phyloP scores from a whole-genome alignment of 2,329 filamentous ascomycete genomes.

The Cercospora beticola region DNA sequence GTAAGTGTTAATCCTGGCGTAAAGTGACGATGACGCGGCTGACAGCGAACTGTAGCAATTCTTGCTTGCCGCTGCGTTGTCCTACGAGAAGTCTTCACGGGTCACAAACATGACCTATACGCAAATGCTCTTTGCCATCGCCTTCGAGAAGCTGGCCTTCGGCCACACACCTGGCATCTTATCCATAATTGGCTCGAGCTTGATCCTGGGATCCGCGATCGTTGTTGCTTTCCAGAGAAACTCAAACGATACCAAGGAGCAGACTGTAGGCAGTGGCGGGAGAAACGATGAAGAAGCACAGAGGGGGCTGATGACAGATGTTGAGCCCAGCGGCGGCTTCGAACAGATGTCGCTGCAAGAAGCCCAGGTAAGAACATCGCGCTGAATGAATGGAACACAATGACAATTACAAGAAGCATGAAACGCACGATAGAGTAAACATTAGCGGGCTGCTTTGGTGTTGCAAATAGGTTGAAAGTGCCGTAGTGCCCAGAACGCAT shows the following conservation, averaged over 20 bases:
- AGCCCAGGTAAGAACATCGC: neutral
- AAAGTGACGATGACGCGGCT: neutral
- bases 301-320: slow-evolving; percentile 24
- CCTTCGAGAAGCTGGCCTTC: slow-evolving; percentile 64
- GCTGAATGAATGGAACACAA: neutral
- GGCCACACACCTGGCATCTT: slow-evolving; percentile 57
- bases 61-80: slow-evolving; percentile 73
- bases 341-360: neutral
- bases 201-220: slow-evolving; percentile 66
- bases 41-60: slow-evolving; percentile 59
- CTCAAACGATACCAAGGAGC: slow-evolving; percentile 13
- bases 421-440: neutral
- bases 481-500: neutral
- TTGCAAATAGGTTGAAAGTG: neutral
- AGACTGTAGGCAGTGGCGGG: slow-evolving; percentile 11
- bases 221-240: slow-evolving; percentile 60
- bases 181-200: slow-evolving; percentile 60
- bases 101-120: slow-evolving; percentile 68
- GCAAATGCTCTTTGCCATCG: slow-evolving; percentile 68
- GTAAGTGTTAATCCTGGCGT: slow-evolving; percentile 37
- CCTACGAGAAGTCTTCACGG: slow-evolving; percentile 64
- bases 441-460: neutral
- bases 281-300: slow-evolving; percentile 30
- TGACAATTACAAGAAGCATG: neutral
- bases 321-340: neutral